Conservation (phyloP, 768 basidiomycete species). For the Vararia minispora region DNA sequence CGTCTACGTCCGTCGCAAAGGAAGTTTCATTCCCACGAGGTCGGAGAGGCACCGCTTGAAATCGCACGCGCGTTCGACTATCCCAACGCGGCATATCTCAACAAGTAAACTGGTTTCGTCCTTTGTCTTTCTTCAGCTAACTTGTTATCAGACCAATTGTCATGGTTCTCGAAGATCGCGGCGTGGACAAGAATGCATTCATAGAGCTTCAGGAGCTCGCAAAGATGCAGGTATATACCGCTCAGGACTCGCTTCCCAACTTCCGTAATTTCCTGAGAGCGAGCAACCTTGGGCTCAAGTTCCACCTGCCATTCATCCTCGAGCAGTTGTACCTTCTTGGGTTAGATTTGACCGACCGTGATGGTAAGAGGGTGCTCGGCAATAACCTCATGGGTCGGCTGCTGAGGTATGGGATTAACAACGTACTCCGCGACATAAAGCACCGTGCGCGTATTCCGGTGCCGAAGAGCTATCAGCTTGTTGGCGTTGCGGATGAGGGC, state of each 20-base stretch:
- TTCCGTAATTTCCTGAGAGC: conserved; percentile 38
- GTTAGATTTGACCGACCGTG: conserved; percentile 33
- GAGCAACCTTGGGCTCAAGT: conserved; percentile 36
- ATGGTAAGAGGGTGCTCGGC: conserved; percentile 28
- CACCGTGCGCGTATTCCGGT: conserved; percentile 65
- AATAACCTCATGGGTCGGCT: conserved; percentile 47
- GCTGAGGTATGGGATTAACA: conserved; percentile 50
- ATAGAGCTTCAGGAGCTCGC: conserved; percentile 48
- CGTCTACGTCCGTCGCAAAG: conserved; percentile 62
- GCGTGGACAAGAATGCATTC: conserved; percentile 48
- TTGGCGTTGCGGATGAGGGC: conserved; percentile 80
- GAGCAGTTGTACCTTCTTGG: conserved; percentile 33
- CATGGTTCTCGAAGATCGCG: conserved; percentile 71
- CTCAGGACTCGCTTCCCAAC: conserved; percentile 41
- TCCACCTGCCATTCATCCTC: conserved; percentile 41
- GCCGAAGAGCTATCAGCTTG: conserved; percentile 54
- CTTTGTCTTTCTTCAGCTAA: not conserved
- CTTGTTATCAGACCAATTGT: conserved; percentile 43
- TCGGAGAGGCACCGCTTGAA: conserved; percentile 48
- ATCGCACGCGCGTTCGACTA: conserved; percentile 53
- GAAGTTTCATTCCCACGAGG: conserved; percentile 50
- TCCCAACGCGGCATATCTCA: conserved; percentile 58
- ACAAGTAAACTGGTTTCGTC: conserved; percentile 36
- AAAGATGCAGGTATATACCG: conserved; percentile 44
- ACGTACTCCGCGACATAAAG: conserved; percentile 64